A percentile compares a stretch with the other conserved stretches of the same genome.
These are phyloP conservation scores for Penicillium flavigenum DNA, from an alignment of 495 filamentous ascomycete genomes.

Conservation along the genomic window DNA sequence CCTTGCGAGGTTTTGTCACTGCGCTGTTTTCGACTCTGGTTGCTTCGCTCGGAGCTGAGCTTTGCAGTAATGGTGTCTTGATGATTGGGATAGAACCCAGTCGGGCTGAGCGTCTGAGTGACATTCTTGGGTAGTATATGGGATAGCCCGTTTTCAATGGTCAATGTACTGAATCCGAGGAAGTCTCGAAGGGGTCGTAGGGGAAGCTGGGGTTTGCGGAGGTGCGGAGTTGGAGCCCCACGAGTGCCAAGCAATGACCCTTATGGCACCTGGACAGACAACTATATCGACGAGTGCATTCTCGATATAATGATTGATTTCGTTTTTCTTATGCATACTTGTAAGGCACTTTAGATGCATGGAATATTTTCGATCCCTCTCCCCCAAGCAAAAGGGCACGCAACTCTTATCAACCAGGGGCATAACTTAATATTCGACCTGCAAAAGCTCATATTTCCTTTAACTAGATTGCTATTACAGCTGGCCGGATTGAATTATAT, in stretches of 20 bases:
- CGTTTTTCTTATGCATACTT: neutral
- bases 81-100: slow-evolving; percentile 45
- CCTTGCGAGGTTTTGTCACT: slow-evolving; percentile 37
- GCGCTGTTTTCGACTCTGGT: slow-evolving; percentile 29
- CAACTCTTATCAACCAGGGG: no score
- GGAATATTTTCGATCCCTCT: no score
- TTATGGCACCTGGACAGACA: neutral
- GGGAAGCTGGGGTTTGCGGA: slow-evolving; percentile 3
- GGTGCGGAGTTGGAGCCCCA: slow-evolving; percentile 2
- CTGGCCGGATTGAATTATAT: no score
- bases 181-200: neutral
- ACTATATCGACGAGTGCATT: neutral
- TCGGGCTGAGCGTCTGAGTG: slow-evolving; percentile 58
- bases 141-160: neutral
- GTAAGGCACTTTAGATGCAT: neutral
- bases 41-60: slow-evolving; percentile 22
- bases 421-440: no score
- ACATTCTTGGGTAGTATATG: slow-evolving; percentile 38
- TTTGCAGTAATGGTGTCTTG: slow-evolving; percentile 40
- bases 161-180: neutral
- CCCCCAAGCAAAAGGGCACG: no score
- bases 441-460: no score
- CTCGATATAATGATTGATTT: neutral
- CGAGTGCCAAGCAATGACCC: neutral
- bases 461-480: no score